Evolutionary conservation across 495 filamentous ascomycete species (phyloP), one percentile per base, ranked within the genome.

Genomic region (Cladorrhinum samala): DNA sequence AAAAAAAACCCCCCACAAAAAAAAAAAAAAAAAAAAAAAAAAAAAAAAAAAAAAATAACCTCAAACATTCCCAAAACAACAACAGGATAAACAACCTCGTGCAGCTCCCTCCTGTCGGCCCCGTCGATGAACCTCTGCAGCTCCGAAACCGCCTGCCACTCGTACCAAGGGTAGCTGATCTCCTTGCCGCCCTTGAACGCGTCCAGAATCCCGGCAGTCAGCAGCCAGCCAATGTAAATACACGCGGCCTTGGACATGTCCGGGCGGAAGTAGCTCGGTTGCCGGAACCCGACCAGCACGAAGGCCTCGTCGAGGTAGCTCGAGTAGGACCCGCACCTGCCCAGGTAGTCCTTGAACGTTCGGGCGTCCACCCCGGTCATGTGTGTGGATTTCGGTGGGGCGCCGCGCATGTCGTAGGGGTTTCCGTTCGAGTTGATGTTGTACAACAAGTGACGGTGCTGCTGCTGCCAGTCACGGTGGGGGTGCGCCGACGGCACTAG

Each of bases 171-270:
- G 46, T 53, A 53, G 11, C 17, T 45, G 9, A 53, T 25, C 27
- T 46, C 42, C 17, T 53, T 33, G 6, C 18, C 45, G 0, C 51
- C 51, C 14, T 24, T 19, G 21, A 39, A 39, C 2, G 51, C 51
- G 21, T 53, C 51, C 30, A 53, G 17, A 3, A 53, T 25, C 2
- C 51, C 42, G 0, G 51, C 51, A 11, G 51, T 53, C 14, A 53
- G 27, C 43, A 53, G 30, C 51, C 51, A 53, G 16, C 51, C 51
- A 18, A 53, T 53, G 43, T 53, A 53, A 36, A 53, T 53, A 27
- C 51, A 53, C 14, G 51, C 51, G 6, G 51, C 41, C 33, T 53
- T 53, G 23, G 51, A 53, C 42, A 53, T 44, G 25, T 53, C 51
- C 2, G 51, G 51, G 2, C 51, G 24, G 33, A 53, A 53, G 19